phyloP scores from a whole-genome alignment of 139 green algal genomes.

The Chlamydomonas urium region DNA sequence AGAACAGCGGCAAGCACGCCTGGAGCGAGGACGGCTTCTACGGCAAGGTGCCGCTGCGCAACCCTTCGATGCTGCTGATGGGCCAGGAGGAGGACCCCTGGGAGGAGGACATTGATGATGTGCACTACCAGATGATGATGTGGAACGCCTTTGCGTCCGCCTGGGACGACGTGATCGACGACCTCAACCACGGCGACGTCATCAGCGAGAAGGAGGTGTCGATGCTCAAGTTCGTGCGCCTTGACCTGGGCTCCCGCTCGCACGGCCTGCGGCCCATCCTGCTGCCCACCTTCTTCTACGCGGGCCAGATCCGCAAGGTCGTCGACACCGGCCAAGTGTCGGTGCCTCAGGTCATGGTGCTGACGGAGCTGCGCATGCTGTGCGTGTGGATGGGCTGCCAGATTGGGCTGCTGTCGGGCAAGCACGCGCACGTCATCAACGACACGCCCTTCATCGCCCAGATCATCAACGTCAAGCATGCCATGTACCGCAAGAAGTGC shows the following conservation, averaged over 20 bases:
- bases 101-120: constrained; percentile 31
- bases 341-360: constrained; percentile 44
- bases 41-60: neutral
- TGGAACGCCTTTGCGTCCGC: constrained; percentile 43
- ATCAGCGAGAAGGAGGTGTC: constrained; percentile 39
- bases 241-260: constrained; percentile 33
- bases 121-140: constrained; percentile 51
- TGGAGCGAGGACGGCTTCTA: neutral
- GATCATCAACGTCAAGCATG: constrained; percentile 50
- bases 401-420: constrained; percentile 24
- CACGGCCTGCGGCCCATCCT: constrained; percentile 63
- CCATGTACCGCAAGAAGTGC: constrained; percentile 39
- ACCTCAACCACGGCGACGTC: constrained; percentile 30
- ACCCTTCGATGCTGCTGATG: neutral
- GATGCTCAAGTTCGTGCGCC: constrained; percentile 45
- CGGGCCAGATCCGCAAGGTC: constrained; percentile 52
- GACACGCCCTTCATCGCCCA: constrained; percentile 26
- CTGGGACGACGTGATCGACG: constrained; percentile 44
- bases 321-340: constrained; percentile 36
- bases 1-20: neutral
- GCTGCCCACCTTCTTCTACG: constrained; percentile 72
- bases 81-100: neutral
- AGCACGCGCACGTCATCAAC: constrained; percentile 49
- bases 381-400: constrained; percentile 56
- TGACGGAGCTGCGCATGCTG: constrained; percentile 62